Evolutionary conservation across 805 yeast genomes (phyloP), one percentile per base, ranked within the genome.

Genomic region (Cyberlindnera euphorbiiphila): DNA sequence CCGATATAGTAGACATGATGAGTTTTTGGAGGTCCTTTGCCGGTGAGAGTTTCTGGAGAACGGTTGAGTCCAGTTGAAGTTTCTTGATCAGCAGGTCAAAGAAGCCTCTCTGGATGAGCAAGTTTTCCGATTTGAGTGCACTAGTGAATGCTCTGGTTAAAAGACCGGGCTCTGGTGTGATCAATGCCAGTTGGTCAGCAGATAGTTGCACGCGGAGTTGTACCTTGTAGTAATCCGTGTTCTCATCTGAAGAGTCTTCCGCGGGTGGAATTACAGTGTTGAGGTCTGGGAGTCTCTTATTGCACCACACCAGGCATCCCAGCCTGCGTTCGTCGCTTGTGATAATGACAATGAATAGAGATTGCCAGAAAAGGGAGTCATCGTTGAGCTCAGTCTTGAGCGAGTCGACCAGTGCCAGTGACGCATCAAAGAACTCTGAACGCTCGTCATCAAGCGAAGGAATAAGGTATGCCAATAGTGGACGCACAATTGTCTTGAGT

Each of bases 391-490:
- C 75, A 6, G 41, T 50, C 46, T 78, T 76, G 48, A 89, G 68
- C 1, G 64, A 56, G 32, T 80, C 88, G 25, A 91, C 66, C 28
- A 91, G 54, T 0, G 64, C 63, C 37, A 87, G 46, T 1, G 80
- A 72, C 2, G 79, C 72, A 11, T 66, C 69, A 54, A 83, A 91
- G 22, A 80, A 80, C 51, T 93, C 98, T 15, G 89, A 78, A 27
- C 89, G 76, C 47, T 89, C 96, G 51, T 93, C 98, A 51, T 93
- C 98, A 35, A 93, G 72, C 0, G 96, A 96, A 0, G 96, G 88
- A 3, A 91, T 60, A 23, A 89, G 66, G 43, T 91, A 75, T 34
- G 88, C 67, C 5, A 91, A 60, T 7, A 91, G 52, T 0, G 97
- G 88, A 40, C 76, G 78, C 23, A 84, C 64, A 13, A 86, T 59